Evolutionary conservation across 306 rosid species (phyloP).

Genomic region (Casuarina cunninghamiana): DNA sequence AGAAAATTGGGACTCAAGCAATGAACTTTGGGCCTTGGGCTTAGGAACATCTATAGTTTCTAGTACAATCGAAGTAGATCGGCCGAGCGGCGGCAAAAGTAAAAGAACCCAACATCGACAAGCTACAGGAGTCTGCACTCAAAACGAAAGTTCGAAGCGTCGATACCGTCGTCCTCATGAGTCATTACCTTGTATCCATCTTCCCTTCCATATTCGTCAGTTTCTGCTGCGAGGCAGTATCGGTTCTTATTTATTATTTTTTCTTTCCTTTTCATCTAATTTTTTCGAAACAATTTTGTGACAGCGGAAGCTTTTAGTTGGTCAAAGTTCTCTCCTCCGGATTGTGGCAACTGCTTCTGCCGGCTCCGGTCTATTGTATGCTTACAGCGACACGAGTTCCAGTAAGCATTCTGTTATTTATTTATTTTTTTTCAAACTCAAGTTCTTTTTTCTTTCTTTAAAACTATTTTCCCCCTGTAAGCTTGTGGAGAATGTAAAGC

Average conservation of each 20-base stretch:
- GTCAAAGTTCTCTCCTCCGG: slow-evolving; percentile 30
- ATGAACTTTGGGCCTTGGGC: too few species aligned
- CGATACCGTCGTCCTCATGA: slow-evolving; percentile 24
- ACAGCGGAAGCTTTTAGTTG: slow-evolving; percentile 42
- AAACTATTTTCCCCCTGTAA: not conserved
- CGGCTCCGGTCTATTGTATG: slow-evolving; percentile 43
- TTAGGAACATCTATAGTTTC: too few species aligned
- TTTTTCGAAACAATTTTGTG: slow-evolving; percentile 7
- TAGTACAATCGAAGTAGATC: too few species aligned
- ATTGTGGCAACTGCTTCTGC: slow-evolving; percentile 42
- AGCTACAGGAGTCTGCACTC: too few species aligned
- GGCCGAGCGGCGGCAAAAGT: too few species aligned
- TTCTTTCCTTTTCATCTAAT: not conserved
- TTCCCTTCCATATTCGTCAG: not conserved
- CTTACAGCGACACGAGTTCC: slow-evolving; percentile 7
- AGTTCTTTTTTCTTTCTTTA: not conserved
- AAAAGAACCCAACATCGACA: too few species aligned
- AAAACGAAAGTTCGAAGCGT: not conserved
- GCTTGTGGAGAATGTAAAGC: not conserved
- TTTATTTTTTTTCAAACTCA: not conserved
- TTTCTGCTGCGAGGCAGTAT: not conserved
- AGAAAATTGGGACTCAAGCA: too few species aligned
- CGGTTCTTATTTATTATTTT: not conserved
- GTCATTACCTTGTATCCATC: slow-evolving; percentile 38
- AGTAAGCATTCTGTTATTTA: slow-evolving; percentile 28